These are phyloP conservation scores for Tolypocladium cylindrosporum DNA, from an alignment of 2,329 filamentous ascomycete genomes.

Conservation along the genomic window DNA sequence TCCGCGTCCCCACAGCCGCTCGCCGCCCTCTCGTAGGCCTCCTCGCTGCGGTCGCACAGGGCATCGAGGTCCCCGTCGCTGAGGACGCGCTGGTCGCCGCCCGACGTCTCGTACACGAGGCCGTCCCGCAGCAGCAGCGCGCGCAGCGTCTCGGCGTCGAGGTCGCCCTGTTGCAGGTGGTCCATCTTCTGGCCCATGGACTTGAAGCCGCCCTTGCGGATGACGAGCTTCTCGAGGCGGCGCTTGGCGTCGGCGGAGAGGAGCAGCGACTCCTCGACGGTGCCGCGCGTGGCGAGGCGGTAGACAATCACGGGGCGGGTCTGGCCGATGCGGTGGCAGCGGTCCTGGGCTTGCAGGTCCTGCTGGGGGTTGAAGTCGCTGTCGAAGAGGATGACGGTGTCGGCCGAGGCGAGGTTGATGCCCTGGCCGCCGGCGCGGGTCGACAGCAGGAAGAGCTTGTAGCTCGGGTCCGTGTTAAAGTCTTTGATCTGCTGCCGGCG, in stretches of 20 bases:
- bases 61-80: conserved; percentile 67
- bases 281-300: conserved; percentile 84
- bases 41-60: conserved; percentile 64
- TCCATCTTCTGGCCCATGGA: conserved; percentile 55
- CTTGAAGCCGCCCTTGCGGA: conserved; percentile 81
- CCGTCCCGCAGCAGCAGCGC: conserved; percentile 64
- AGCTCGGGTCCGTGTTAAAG: conserved; percentile 57
- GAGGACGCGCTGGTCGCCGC: conserved; percentile 54
- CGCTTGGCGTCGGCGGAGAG: conserved; percentile 87
- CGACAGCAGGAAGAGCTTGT: conserved; percentile 75
- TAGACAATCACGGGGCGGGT: conserved; percentile 88
- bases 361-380: conserved; percentile 91
- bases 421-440: conserved; percentile 90
- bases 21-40: conserved; percentile 60
- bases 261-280: conserved; percentile 80
- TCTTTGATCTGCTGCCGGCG: conserved; percentile 60
- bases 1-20: conserved; percentile 65
- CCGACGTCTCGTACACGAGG: conserved; percentile 41
- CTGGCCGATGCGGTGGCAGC: conserved; percentile 90
- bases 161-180: conserved; percentile 31
- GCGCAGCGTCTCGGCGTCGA: conserved; percentile 52
- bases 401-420: conserved; percentile 85
- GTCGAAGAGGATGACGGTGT: conserved; percentile 90
- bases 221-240: conserved; percentile 85
- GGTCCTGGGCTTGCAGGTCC: conserved; percentile 91